These are phyloP conservation scores for Nitzschia putrida DNA, from an alignment of 108 stramenopile species.

Conservation along the genomic window DNA sequence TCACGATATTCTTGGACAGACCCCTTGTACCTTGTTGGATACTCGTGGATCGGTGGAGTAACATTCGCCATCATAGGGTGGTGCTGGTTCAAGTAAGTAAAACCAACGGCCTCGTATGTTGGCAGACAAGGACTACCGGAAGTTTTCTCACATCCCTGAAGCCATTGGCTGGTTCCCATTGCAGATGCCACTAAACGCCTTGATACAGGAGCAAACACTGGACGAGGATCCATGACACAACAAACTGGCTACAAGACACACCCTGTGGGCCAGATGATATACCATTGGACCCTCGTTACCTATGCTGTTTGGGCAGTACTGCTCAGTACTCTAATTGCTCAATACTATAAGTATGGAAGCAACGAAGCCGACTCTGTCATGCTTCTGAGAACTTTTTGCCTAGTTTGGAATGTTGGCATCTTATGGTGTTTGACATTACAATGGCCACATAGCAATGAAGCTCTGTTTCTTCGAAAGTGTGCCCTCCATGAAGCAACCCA, in stretches of 20 bases:
- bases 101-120: too few species aligned
- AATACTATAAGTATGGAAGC: neutral
- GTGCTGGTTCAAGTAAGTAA: constrained; percentile 8
- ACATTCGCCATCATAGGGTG: neutral
- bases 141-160: neutral
- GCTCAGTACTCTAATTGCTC: neutral
- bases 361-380: neutral
- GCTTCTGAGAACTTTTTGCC: neutral
- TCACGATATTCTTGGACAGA: neutral
- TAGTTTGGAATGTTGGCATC: constrained; percentile 31
- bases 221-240: neutral
- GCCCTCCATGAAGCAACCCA: constrained; percentile 41
- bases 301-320: neutral
- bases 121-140: too few species aligned
- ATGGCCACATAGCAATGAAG: constrained; percentile 40
- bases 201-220: neutral
- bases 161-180: neutral
- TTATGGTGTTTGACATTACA: constrained; percentile 16
- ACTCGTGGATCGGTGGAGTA: neutral
- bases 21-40: neutral
- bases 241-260: constrained; percentile 62
- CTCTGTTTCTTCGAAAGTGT: constrained; percentile 54
- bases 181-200: neutral
- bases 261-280: constrained; percentile 45
- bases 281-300: constrained; percentile 11